Evolutionary conservation across 2,329 filamentous ascomycete genomes (phyloP), one percentile per base, ranked within the genome.

Genomic region (Colletotrichum sp.): DNA sequence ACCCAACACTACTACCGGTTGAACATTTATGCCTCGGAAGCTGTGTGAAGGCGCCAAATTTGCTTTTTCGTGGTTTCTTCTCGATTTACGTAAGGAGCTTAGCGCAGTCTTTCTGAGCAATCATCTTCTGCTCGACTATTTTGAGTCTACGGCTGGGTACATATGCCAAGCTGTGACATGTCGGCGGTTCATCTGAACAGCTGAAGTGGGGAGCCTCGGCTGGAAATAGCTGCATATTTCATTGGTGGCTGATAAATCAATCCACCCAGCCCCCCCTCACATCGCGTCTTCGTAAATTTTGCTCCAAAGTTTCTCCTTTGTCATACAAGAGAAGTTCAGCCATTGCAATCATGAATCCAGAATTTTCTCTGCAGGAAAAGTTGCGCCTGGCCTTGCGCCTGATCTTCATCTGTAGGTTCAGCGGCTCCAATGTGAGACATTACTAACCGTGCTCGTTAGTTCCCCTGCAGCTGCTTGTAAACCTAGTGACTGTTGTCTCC

Each of bases 191-290:
- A 48, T 48, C 38, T 48, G 38, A 43, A 48, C 38, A 48, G 18
- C 21, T 28, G 21, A 69, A 60, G 48, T 26, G 52, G 52, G 32
- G 67, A 43, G 32, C 57, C 57, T 60, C 57, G 57, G 57, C 28
- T 60, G 24, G 24, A 60, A 7, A 60, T 60, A 30, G 24, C 57
- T 30, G 24, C 28, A 30, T 60, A 15, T 26, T 60, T 60, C 18
- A 60, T 60, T 26, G 21, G 57, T 60, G 38, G 38, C 38, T 60
- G 21, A 26, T 30, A 60, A 30, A 30, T 60, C 21, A 18, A 26
- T 9, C 28, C 57, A 26, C 28, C 24, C 57, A 30, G 15, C 24
- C 24, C 57, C 55, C 55, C 18, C 12, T 60, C 57, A 60, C 2
- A 30, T 2, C 5, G 18, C 38, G 18, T n/a, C 38, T 18, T 43